A percentile compares a stretch with the other conserved stretches of the same genome.
phyloP scores from a whole-genome alignment of 2,329 filamentous ascomycete species.

The Colletotrichum eleusines region DNA sequence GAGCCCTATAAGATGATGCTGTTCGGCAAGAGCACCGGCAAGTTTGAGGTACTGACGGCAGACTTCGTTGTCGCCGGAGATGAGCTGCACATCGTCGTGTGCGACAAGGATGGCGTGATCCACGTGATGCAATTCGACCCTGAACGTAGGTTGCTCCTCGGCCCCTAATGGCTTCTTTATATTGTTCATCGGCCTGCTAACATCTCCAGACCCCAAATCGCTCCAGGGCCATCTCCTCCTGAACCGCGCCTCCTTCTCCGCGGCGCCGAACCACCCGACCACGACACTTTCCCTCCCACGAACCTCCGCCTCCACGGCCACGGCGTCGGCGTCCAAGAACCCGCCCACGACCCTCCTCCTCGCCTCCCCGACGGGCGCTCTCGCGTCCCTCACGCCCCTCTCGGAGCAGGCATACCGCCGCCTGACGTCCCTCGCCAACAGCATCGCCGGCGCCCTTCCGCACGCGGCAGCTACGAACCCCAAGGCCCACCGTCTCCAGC shows the following conservation, averaged over 20 bases:
- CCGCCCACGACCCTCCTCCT: slow-evolving; percentile 69
- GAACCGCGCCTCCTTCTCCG: slow-evolving; percentile 88
- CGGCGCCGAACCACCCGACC: slow-evolving; percentile 81
- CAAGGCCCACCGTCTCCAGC: slow-evolving; percentile 75
- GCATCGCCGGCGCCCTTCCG: slow-evolving; percentile 81
- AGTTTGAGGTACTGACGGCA: slow-evolving; percentile 81
- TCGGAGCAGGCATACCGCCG: slow-evolving; percentile 86
- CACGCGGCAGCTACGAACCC: slow-evolving; percentile 86
- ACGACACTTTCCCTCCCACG: slow-evolving; percentile 82
- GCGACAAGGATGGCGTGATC: slow-evolving; percentile 86
- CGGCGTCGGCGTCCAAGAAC: slow-evolving; percentile 47
- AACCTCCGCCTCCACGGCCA: slow-evolving; percentile 52
- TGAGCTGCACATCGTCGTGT: slow-evolving; percentile 83
- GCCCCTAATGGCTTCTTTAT: not conserved
- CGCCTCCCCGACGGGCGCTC: slow-evolving; percentile 79
- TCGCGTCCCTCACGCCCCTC: slow-evolving; percentile 82
- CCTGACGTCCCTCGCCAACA: slow-evolving; percentile 82
- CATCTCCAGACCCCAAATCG: slow-evolving; percentile 83
- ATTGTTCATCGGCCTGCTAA: slow-evolving; percentile 44
- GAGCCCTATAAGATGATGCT: slow-evolving; percentile 96
- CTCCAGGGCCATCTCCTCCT: slow-evolving; percentile 89
- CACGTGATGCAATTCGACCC: slow-evolving; percentile 95
- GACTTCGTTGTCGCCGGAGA: slow-evolving; percentile 91
- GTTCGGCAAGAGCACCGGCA: slow-evolving; percentile 86
- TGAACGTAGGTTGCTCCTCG: slow-evolving; percentile 74